These are phyloP conservation scores for Kalmanozyma brasiliensis DNA, from an alignment of 1,284 basidiomycete species.

Conservation along the genomic window DNA sequence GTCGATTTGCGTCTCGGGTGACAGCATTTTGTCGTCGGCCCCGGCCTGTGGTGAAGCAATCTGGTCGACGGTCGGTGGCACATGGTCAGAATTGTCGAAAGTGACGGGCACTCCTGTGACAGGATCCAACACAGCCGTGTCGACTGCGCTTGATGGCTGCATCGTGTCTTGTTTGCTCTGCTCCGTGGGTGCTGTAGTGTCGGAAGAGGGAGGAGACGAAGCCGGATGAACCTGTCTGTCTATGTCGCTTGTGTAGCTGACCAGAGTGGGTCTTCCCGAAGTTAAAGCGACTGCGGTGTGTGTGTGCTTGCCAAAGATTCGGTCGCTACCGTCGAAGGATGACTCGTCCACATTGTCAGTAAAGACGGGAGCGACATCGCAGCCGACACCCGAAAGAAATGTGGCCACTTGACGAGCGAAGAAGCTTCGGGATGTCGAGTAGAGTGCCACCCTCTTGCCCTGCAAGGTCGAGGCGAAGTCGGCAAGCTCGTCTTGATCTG, in stretches of 20 bases:
- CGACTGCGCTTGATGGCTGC: slow-evolving; percentile 1
- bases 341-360: slow-evolving; percentile 25
- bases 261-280: slow-evolving; percentile 39
- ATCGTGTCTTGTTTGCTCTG: neutral
- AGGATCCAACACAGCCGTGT: slow-evolving; percentile 55
- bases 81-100: slow-evolving; percentile 23
- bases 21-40: neutral
- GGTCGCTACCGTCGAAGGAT: slow-evolving; percentile 11
- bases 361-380: slow-evolving; percentile 41
- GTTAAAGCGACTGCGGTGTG: slow-evolving; percentile 53
- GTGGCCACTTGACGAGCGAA: slow-evolving; percentile 34
- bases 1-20: slow-evolving; percentile 14
- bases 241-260: slow-evolving; percentile 53
- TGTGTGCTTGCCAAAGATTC: slow-evolving; percentile 24
- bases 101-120: slow-evolving; percentile 55
- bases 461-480: slow-evolving; percentile 19
- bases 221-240: slow-evolving; percentile 18
- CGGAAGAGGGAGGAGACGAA: slow-evolving; percentile 1
- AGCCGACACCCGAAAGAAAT: slow-evolving; percentile 31
- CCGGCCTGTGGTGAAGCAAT: neutral
- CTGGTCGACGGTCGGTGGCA: neutral
- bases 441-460: slow-evolving; percentile 49
- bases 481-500: slow-evolving; percentile 32
- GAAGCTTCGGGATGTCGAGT: slow-evolving; percentile 31
- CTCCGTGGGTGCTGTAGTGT: neutral